These are phyloP conservation scores for Ganoderma leucocontextum DNA, from an alignment of 1,284 basidiomycete species.

Conservation along the genomic window DNA sequence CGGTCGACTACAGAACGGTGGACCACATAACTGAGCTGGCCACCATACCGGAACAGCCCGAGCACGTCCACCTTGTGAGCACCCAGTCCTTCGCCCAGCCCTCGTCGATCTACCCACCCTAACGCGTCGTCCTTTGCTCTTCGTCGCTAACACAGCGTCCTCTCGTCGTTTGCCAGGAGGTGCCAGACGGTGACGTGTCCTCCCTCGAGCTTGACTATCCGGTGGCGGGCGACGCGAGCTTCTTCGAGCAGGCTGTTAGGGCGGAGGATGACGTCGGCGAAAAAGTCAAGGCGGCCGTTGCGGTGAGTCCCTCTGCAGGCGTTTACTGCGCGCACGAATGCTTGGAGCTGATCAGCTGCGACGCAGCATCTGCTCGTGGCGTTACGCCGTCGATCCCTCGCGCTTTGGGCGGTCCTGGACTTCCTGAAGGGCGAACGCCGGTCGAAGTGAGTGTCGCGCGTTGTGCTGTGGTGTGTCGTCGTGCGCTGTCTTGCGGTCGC, in stretches of 20 bases:
- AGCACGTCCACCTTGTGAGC: background rate
- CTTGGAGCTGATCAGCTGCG: background rate
- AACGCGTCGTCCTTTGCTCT: background rate
- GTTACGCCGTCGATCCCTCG: background rate
- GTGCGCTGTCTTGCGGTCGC: background rate
- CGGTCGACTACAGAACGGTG: constrained; percentile 2
- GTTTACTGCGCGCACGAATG: background rate
- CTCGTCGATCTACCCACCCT: background rate
- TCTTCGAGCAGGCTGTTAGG: background rate
- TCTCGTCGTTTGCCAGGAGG: background rate
- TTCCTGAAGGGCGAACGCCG: constrained; percentile 3
- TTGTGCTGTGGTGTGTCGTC: background rate
- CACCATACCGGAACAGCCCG: constrained; percentile 3
- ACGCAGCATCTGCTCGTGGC: constrained; percentile 10
- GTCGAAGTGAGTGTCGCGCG: constrained; percentile 7
- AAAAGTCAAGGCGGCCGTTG: background rate
- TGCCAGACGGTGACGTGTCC: constrained; percentile 7
- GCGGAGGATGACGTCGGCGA: background rate
- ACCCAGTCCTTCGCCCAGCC: background rate
- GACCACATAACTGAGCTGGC: background rate
- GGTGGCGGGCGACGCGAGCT: background rate
- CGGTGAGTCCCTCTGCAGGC: background rate
- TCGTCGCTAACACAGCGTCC: background rate
- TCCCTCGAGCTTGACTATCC: constrained; percentile 1
- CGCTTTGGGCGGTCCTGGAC: background rate